These are phyloP conservation scores for Discostella pseudostelligera DNA, from an alignment of 108 stramenopile genomes.

Conservation along the genomic window DNA sequence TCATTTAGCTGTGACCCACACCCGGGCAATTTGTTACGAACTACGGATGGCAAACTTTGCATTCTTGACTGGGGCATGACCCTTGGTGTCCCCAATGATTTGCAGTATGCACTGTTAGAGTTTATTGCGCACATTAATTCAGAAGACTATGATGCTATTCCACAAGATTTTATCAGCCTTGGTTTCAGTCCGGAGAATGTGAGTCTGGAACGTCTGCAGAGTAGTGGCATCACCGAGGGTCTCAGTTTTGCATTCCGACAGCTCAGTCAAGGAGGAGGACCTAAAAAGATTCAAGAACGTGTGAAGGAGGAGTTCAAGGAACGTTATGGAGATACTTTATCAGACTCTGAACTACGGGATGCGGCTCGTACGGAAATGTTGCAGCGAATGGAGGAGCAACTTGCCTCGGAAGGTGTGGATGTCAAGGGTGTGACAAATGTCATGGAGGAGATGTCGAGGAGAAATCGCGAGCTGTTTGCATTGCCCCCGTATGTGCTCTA, in stretches of 20 bases:
- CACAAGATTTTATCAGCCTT: slow-evolving; percentile 83
- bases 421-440: slow-evolving; percentile 78
- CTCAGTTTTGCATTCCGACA: slow-evolving; percentile 74
- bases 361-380: slow-evolving; percentile 73
- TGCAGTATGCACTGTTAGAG: slow-evolving; percentile 84
- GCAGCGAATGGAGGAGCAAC: slow-evolving; percentile 66
- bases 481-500: slow-evolving; percentile 83
- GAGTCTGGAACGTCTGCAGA: slow-evolving; percentile 55
- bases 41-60: slow-evolving; percentile 77
- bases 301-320: slow-evolving; percentile 73
- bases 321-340: slow-evolving; percentile 62
- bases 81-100: slow-evolving; percentile 65
- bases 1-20: slow-evolving; percentile 12
- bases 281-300: slow-evolving; percentile 78
- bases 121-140: slow-evolving; percentile 90
- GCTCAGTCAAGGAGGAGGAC: slow-evolving; percentile 67
- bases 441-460: slow-evolving; percentile 77
- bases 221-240: slow-evolving; percentile 74
- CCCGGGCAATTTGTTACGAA: slow-evolving; percentile 72
- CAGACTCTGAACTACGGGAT: slow-evolving; percentile 57
- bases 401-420: slow-evolving; percentile 72
- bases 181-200: slow-evolving; percentile 73
- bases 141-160: slow-evolving; percentile 82
- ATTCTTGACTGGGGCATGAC: slow-evolving; percentile 92
- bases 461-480: slow-evolving; percentile 75